These are phyloP conservation scores for Vinca minor DNA, from an alignment of 257 asterid species.

Conservation along the genomic window DNA sequence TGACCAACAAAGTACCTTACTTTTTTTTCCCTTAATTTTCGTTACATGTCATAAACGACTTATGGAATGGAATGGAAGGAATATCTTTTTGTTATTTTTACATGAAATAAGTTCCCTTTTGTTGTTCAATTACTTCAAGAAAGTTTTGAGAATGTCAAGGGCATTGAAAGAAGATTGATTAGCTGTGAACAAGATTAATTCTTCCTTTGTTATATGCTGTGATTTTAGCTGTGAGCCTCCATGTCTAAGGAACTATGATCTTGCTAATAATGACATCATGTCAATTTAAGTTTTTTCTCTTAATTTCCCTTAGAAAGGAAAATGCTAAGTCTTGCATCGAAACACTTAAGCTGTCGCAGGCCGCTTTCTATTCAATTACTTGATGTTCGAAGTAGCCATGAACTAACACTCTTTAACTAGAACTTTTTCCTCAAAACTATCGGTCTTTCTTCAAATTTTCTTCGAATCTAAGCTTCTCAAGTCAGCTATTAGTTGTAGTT, in stretches of 20 bases:
- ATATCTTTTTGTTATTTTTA: background rate
- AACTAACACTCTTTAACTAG: too few species aligned
- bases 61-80: too few species aligned
- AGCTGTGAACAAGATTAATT: background rate
- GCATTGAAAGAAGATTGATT: background rate
- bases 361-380: background rate
- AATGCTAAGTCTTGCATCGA: background rate
- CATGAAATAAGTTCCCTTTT: background rate
- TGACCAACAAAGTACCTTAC: too few species aligned
- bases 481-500: too few species aligned
- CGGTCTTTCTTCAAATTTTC: background rate
- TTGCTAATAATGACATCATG: too few species aligned
- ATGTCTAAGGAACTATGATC: background rate
- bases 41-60: too few species aligned
- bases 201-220: background rate
- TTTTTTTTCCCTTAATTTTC: too few species aligned
- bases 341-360: background rate
- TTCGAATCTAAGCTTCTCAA: background rate
- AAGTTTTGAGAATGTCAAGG: background rate
- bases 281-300: background rate
- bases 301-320: background rate
- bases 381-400: background rate
- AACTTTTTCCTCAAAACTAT: background rate
- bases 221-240: background rate
- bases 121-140: background rate